Evolutionary conservation across 2,329 filamentous ascomycete genomes (phyloP).

Genomic region (Cladorrhinum sp.): DNA sequence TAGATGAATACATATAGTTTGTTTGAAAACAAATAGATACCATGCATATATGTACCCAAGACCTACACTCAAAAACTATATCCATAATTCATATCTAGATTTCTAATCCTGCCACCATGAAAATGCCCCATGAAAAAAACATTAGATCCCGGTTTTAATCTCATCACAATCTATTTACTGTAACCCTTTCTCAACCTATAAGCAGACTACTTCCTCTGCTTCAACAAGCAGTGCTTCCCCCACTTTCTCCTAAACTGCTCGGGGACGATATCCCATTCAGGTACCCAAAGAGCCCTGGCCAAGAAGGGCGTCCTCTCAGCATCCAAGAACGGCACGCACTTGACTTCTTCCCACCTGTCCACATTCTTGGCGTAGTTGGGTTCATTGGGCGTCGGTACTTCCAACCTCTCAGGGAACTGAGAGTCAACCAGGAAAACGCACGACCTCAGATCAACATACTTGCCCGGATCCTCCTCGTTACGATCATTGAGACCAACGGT

Average conservation of each 20-base stretch:
- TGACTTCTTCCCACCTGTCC: conserved; percentile 72
- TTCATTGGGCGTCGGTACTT: conserved; percentile 61
- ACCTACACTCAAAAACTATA: not conserved
- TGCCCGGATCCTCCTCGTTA: conserved; percentile 80
- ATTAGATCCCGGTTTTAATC: not conserved
- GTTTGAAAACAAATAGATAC: no score
- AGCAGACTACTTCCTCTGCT: conserved; percentile 47
- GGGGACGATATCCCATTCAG: conserved; percentile 67
- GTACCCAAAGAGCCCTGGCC: conserved; percentile 78
- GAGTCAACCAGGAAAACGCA: conserved; percentile 90
- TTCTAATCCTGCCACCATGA: not conserved
- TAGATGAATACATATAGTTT: no score
- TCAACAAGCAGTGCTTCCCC: conserved; percentile 84
- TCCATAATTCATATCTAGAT: not conserved
- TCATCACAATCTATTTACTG: not conserved
- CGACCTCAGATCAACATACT: conserved; percentile 74
- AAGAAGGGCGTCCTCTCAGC: conserved; percentile 68
- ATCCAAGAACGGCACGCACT: conserved; percentile 80
- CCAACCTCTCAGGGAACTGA: conserved; percentile 60
- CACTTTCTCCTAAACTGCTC: conserved; percentile 69
- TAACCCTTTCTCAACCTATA: not conserved
- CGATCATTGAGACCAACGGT: conserved; percentile 87
- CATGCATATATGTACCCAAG: not conserved
- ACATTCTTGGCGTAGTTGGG: conserved; percentile 75
- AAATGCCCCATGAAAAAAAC: not conserved